Evolutionary conservation across 352 stramenopile genomes (phyloP).

Genomic region (Phytopythium chamaehyphon): DNA sequence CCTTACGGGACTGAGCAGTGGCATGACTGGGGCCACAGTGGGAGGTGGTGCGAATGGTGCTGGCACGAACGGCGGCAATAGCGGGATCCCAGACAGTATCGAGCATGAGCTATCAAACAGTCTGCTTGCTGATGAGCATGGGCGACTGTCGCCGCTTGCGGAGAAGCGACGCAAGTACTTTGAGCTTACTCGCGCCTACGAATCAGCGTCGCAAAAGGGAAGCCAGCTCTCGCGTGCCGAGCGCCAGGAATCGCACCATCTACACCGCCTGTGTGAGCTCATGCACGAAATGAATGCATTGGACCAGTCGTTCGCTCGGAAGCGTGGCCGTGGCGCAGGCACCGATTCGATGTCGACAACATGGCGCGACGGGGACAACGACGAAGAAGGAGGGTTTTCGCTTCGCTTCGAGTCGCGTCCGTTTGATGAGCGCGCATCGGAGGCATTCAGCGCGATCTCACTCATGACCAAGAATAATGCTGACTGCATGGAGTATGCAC

Average conservation of each 20-base stretch:
- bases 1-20: conserved; percentile 33
- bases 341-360: conserved; percentile 21
- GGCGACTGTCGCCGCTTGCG: conserved; percentile 7
- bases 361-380: conserved; percentile 14
- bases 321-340: conserved; percentile 20
- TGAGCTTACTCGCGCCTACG: conserved; percentile 57
- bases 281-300: conserved; percentile 69
- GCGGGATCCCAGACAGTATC: conserved; percentile 2
- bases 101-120: conserved; percentile 56
- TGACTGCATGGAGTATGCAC: conserved; percentile 78
- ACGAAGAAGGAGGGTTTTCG: conserved; percentile 46
- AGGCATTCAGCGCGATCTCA: conserved; percentile 72
- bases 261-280: conserved; percentile 68
- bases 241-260: conserved; percentile 57
- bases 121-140: conserved; percentile 27
- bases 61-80: conserved; percentile 9
- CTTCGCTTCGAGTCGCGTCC: conserved; percentile 52
- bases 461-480: conserved; percentile 65
- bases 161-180: conserved; percentile 62
- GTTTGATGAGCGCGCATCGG: conserved; percentile 65
- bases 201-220: conserved; percentile 56
- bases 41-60: conserved; percentile 10
- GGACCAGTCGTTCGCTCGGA: conserved; percentile 42
- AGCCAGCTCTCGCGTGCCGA: conserved; percentile 54
- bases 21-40: conserved; percentile 3